These are phyloP conservation scores for Firmiana major DNA, from an alignment of 345 rosid genomes.

Conservation along the genomic window DNA sequence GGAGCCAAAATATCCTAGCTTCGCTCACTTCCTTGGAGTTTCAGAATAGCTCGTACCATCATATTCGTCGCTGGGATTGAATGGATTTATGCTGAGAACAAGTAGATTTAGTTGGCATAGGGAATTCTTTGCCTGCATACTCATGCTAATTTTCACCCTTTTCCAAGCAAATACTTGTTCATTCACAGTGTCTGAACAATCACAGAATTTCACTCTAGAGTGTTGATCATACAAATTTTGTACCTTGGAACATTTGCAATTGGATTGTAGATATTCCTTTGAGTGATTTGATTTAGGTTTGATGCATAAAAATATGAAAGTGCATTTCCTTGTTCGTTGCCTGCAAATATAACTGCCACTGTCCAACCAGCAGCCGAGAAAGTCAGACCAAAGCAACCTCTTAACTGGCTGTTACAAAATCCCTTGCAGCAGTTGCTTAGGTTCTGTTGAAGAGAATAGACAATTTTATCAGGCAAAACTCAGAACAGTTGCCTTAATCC, in stretches of 20 bases:
- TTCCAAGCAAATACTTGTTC: not conserved
- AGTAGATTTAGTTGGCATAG: not conserved
- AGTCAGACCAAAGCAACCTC: not conserved
- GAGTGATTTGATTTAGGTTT: not conserved
- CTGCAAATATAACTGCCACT: no score
- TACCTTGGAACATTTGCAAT: not conserved
- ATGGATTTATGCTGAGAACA: not conserved
- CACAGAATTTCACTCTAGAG: not conserved
- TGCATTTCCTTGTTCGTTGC: no score
- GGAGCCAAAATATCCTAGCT: constrained; percentile 88
- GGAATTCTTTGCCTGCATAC: not conserved
- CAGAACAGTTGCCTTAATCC: no score
- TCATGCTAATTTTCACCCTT: not conserved
- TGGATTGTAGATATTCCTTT: not conserved
- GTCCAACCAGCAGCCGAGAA: no score
- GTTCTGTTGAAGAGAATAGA: no score
- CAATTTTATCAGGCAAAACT: no score
- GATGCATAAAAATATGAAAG: no score
- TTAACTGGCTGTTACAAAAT: not conserved
- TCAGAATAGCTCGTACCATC: constrained; percentile 24
- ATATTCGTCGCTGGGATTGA: not conserved
- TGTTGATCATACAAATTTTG: not conserved
- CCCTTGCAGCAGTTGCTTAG: no score
- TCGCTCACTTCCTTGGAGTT: constrained; percentile 69
- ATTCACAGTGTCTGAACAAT: not conserved